Percentiles rank a stretch among this genome's conserved stretches.
These are phyloP conservation scores for Fusarium illudens DNA, from an alignment of 2,329 filamentous ascomycete species.

Conservation along the genomic window DNA sequence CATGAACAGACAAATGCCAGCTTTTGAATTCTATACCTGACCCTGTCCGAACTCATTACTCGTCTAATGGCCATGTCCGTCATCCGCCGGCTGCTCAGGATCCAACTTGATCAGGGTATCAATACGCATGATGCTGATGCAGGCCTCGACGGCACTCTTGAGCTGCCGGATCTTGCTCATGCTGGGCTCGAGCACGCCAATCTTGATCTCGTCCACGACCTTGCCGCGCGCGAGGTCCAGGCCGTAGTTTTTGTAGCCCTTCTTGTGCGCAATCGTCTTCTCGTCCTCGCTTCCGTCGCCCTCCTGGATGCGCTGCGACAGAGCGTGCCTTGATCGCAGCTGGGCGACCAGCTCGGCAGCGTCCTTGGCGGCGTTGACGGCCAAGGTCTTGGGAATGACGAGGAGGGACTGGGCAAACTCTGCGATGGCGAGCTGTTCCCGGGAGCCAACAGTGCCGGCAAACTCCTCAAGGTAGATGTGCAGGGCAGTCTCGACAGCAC, in stretches of 20 bases:
- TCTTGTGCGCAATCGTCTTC: slow-evolving; percentile 89
- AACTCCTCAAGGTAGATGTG: slow-evolving; percentile 99
- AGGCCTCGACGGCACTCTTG: slow-evolving; percentile 98
- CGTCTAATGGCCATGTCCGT: slow-evolving; percentile 82
- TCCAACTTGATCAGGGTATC: slow-evolving; percentile 99
- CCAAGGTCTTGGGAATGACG: slow-evolving; percentile 93
- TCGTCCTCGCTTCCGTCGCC: slow-evolving; percentile 86
- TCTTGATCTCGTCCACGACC: slow-evolving; percentile 92
- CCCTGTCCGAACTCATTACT: slow-evolving; percentile 40
- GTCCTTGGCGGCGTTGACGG: slow-evolving; percentile 97
- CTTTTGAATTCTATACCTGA: slow-evolving; percentile 41
- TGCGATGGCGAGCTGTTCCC: slow-evolving; percentile 96
- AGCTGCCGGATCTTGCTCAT: slow-evolving; percentile 98
- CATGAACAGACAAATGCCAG: slow-evolving; percentile 37
- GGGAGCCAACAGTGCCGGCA: slow-evolving; percentile 93
- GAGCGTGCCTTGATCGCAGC: slow-evolving; percentile 90
- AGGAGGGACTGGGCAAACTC: slow-evolving; percentile 97
- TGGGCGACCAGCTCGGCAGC: slow-evolving; percentile 94
- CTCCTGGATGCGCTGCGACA: slow-evolving; percentile 90
- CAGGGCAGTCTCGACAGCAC: slow-evolving; percentile 96
- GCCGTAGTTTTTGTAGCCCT: slow-evolving; percentile 99
- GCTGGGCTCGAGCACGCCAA: slow-evolving; percentile 93
- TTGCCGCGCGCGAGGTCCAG: slow-evolving; percentile 89
- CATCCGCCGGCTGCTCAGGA: slow-evolving; percentile 78
- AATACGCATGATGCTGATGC: slow-evolving; percentile 99